Conservation (phyloP, 805 yeast species). For the Sungouiella thailandica region DNA sequence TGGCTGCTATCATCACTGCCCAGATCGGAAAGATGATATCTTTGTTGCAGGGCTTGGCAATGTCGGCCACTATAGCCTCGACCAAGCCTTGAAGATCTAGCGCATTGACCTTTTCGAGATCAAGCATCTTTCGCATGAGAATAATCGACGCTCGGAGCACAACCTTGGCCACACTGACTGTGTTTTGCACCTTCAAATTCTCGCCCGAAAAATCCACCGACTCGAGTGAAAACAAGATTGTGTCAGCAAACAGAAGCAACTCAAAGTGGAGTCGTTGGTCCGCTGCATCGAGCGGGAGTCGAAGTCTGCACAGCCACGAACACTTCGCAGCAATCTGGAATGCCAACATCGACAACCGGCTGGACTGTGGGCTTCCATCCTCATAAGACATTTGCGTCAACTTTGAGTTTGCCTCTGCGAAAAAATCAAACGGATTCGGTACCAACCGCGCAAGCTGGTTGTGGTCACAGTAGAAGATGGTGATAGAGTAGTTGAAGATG, state of each 20-base stretch:
- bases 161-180: conserved; percentile 9
- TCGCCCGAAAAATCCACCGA: not conserved
- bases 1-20: conserved; percentile 13
- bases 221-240: conserved; percentile 4
- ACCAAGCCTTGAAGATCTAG: conserved; percentile 4
- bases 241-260: conserved; percentile 6
- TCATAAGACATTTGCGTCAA: conserved; percentile 5
- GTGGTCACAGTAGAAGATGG: conserved; percentile 12
- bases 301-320: conserved; percentile 16
- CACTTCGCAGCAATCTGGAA: conserved; percentile 14
- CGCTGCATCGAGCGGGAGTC: conserved; percentile 3
- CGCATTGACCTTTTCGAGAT: conserved; percentile 1
- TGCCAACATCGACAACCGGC: conserved; percentile 9
- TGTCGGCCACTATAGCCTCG: conserved; percentile 5
- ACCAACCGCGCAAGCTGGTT: conserved; percentile 6
- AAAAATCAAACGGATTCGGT: conserved; percentile 11
- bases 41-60: conserved; percentile 5
- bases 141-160: conserved; percentile 9
- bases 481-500: conserved; percentile 13
- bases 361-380: conserved; percentile 5
- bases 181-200: conserved; percentile 1
- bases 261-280: conserved; percentile 3
- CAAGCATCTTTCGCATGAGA: conserved; percentile 7
- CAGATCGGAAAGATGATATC: conserved; percentile 12
- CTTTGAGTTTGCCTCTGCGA: conserved; percentile 3